Evolutionary conservation across 192 early-diverging fungal genomes (phyloP).

Genomic region (Rhizoclosmatium sp.): DNA sequence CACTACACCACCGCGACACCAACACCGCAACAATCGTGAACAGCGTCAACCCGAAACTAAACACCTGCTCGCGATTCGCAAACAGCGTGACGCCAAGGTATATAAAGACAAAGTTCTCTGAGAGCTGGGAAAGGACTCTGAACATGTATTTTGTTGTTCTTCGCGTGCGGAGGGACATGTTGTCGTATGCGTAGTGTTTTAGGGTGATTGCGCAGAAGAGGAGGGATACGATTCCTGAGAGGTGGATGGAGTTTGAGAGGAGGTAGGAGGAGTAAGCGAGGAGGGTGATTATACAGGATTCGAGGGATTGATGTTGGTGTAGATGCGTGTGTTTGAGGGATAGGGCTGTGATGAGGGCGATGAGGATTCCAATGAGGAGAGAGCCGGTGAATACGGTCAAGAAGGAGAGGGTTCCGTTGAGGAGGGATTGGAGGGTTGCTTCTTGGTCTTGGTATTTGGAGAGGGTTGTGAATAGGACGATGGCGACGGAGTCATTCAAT

Average conservation of each 20-base stretch:
- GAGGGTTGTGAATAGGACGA: slow-evolving; percentile 81
- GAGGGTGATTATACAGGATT: slow-evolving; percentile 85
- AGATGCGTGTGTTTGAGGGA: slow-evolving; percentile 89
- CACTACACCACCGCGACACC: slow-evolving; percentile 85
- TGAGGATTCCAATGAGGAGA: slow-evolving; percentile 80
- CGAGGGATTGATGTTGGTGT: slow-evolving; percentile 82
- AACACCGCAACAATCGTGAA: slow-evolving; percentile 64
- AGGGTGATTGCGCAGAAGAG: slow-evolving; percentile 92
- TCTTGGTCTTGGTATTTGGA: slow-evolving; percentile 73
- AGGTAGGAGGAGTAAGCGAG: slow-evolving; percentile 86
- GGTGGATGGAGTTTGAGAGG: slow-evolving; percentile 83
- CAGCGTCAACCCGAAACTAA: slow-evolving; percentile 44
- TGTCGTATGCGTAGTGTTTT: slow-evolving; percentile 94
- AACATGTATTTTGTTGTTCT: slow-evolving; percentile 91
- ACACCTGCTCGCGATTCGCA: slow-evolving; percentile 68
- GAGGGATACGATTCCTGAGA: slow-evolving; percentile 94
- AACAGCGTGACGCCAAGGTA: slow-evolving; percentile 95
- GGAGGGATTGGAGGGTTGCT: slow-evolving; percentile 29
- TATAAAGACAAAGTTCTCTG: slow-evolving; percentile 98
- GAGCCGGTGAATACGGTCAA: slow-evolving; percentile 85
- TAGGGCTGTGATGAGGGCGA: slow-evolving; percentile 80
- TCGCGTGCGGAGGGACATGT: slow-evolving; percentile 80
- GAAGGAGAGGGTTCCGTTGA: slow-evolving; percentile 68
- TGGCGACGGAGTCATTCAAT: slow-evolving; percentile 97
- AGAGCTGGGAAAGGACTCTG: slow-evolving; percentile 88